A percentile compares a stretch with the other conserved stretches of the same genome.
These are phyloP conservation scores for Moricandia moricandioides DNA, from an alignment of 345 rosid genomes.

Conservation along the genomic window DNA sequence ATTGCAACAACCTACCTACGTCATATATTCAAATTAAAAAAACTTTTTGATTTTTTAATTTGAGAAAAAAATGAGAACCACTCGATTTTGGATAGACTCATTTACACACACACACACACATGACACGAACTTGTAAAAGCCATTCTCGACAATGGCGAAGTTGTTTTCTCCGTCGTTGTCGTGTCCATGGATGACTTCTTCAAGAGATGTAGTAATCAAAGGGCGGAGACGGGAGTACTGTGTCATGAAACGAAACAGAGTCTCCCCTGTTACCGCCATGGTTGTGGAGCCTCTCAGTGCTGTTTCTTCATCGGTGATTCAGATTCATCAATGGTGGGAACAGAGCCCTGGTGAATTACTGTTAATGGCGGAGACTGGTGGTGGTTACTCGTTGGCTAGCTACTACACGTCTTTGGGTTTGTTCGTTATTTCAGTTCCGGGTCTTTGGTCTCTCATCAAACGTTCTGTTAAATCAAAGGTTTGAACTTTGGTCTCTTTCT, in stretches of 20 bases:
- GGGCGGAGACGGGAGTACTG: neutral
- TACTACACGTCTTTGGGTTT: conserved; percentile 91
- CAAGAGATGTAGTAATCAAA: conserved; percentile 24
- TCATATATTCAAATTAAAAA: neutral
- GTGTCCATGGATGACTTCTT: conserved; percentile 33
- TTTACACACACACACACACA: neutral
- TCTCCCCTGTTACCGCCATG: conserved; percentile 17
- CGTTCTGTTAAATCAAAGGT: conserved; percentile 98
- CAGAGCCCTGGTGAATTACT: conserved; percentile 40
- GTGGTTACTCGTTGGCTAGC: conserved; percentile 87
- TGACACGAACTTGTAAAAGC: conserved; percentile 27
- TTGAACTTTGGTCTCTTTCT: neutral
- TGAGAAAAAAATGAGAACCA: conserved; percentile 28
- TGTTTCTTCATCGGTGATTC: conserved; percentile 35
- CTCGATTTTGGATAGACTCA: conserved; percentile 31
- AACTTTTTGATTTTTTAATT: neutral
- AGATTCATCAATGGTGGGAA: conserved; percentile 36
- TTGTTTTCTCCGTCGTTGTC: conserved; percentile 32
- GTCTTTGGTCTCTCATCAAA: conserved; percentile 97
- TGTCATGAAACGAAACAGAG: conserved; percentile 12
- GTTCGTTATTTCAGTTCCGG: conserved; percentile 90
- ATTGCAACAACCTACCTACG: conserved; percentile 10
- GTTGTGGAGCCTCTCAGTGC: conserved; percentile 19
- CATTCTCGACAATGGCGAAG: conserved; percentile 35
- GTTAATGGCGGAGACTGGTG: conserved; percentile 54